A percentile compares a stretch with the other conserved stretches of the same genome.
Conservation (phyloP, 805 yeast species). For the Metschnikowia hibisci region DNA sequence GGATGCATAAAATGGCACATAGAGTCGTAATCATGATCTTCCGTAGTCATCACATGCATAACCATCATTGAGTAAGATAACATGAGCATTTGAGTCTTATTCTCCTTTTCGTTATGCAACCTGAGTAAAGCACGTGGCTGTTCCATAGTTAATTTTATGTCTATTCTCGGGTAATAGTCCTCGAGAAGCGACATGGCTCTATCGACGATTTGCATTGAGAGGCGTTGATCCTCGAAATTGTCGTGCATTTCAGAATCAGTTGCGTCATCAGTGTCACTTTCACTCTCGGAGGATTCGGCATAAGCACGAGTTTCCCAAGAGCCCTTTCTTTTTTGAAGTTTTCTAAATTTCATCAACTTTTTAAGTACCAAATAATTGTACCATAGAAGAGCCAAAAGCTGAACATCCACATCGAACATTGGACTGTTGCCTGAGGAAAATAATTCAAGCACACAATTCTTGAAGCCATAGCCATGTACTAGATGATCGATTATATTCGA, state of each 20-base stretch:
- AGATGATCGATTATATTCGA: conserved; percentile 33
- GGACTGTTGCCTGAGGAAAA: conserved; percentile 38
- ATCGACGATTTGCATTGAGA: conserved; percentile 3
- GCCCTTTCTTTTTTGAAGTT: conserved; percentile 11
- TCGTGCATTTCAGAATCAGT: conserved; percentile 5
- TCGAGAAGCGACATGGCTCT: conserved; percentile 6
- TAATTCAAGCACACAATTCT: conserved; percentile 34
- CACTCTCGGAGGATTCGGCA: not conserved
- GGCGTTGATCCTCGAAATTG: not conserved
- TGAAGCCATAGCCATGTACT: conserved; percentile 33
- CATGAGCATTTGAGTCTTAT: conserved; percentile 24
- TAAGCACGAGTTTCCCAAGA: not conserved
- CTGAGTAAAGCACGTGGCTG: conserved; percentile 22
- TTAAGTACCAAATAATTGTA: conserved; percentile 31
- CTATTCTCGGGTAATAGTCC: conserved; percentile 13
- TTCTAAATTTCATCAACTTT: conserved; percentile 24
- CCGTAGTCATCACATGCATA: conserved; percentile 31
- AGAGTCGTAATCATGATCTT: conserved; percentile 29
- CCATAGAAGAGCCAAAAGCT: conserved; percentile 28
- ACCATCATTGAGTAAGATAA: conserved; percentile 34
- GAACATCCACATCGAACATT: conserved; percentile 33
- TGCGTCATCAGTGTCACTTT: conserved; percentile 12
- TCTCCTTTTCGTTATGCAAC: conserved; percentile 18
- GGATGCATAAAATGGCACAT: conserved; percentile 36
- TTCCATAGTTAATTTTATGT: conserved; percentile 15